A percentile compares a stretch with the other conserved stretches of the same genome.
phyloP scores from a whole-genome alignment of 2,329 filamentous ascomycete genomes.

The Trichophyton simii region DNA sequence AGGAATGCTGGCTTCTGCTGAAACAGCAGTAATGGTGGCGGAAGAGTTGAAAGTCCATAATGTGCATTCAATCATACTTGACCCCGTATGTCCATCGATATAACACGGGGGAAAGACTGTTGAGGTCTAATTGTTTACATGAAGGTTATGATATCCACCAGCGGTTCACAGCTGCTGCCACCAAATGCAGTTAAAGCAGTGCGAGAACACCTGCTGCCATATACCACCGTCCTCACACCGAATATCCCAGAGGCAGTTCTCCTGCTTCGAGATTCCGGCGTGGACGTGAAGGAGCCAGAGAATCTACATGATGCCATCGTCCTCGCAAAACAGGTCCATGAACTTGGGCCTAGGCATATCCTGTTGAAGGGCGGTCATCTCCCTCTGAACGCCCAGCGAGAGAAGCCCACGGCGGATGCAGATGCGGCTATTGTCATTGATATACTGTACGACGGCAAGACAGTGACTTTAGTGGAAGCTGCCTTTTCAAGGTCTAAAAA shows the following conservation, averaged over 20 bases:
- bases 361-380: conserved; percentile 83
- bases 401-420: conserved; percentile 44
- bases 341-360: conserved; percentile 64
- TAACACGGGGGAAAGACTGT: background rate
- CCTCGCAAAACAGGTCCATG: conserved; percentile 53
- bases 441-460: conserved; percentile 53
- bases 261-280: conserved; percentile 31
- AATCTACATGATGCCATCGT: conserved; percentile 53
- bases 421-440: conserved; percentile 62
- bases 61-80: conserved; percentile 52
- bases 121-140: conserved; percentile 6
- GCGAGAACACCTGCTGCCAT: conserved; percentile 29
- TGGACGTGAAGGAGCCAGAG: conserved; percentile 34
- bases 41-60: conserved; percentile 48
- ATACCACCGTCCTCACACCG: conserved; percentile 36
- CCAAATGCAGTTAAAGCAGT: conserved; percentile 30
- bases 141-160: conserved; percentile 69
- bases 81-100: conserved; percentile 48
- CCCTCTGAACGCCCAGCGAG: conserved; percentile 56
- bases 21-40: conserved; percentile 57
- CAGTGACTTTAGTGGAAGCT: conserved; percentile 53
- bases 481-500: conserved; percentile 61
- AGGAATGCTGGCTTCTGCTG: conserved; percentile 73
- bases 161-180: conserved; percentile 36
- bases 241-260: conserved; percentile 39